phyloP scores from a whole-genome alignment of 768 basidiomycete species.

The Lactarius pseudohatsudake region DNA sequence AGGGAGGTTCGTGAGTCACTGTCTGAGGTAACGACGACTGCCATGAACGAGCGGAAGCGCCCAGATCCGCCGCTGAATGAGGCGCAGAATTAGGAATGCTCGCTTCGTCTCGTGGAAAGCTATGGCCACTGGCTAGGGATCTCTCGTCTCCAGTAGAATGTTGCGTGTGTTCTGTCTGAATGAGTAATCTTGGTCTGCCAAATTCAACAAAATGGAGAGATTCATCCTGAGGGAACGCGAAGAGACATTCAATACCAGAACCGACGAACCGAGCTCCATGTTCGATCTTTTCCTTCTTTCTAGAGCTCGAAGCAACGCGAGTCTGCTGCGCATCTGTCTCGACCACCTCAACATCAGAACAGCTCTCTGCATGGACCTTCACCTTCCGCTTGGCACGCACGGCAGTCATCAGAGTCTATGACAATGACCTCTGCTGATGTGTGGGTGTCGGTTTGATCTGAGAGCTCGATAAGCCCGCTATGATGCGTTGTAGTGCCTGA shows the following conservation, averaged over 20 bases:
- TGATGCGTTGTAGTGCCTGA: constrained; percentile 2
- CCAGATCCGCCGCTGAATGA: not conserved
- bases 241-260: too few relatives aligned
- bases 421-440: constrained; percentile 33
- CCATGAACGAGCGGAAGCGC: not conserved
- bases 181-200: constrained; percentile 20
- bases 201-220: constrained; percentile 17
- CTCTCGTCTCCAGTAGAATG: not conserved
- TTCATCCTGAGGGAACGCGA: not conserved
- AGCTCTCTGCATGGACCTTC: not conserved
- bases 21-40: too few relatives aligned
- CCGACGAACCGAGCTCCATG: not conserved
- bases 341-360: constrained; percentile 30
- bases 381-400: constrained; percentile 20
- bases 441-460: constrained; percentile 15
- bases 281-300: constrained; percentile 19
- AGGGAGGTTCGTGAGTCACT: too few relatives aligned
- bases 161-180: not conserved
- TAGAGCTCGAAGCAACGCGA: not conserved
- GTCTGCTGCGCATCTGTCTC: not conserved
- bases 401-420: constrained; percentile 34
- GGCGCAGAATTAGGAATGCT: not conserved
- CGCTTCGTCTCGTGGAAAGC: too few relatives aligned
- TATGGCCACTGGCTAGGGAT: too few relatives aligned
- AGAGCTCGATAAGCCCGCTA: constrained; percentile 1